Evolutionary conservation across 192 early-diverging fungal species (phyloP), one percentile per base, ranked within the genome.

Genomic region (Linnemannia schmuckeri): DNA sequence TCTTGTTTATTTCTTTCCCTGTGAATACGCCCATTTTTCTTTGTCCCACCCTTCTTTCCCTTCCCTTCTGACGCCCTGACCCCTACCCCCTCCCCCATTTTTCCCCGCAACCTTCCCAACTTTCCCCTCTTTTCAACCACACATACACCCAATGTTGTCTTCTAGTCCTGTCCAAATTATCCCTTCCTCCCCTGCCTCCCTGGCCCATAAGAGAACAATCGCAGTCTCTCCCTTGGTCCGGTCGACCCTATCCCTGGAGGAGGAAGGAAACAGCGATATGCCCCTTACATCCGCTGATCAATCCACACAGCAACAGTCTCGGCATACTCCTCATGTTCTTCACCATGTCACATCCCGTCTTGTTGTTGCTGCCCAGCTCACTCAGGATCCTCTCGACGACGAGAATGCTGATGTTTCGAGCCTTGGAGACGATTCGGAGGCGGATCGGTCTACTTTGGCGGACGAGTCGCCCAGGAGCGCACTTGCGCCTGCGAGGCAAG

Each of bases 201-300:
- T 22, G 22, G 70, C 22, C 70, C 41, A n/a, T n/a, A 80, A 80
- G 24, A 55, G 71, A 74, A 66, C 72, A 4, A 44, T 80, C 27
- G 78, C 78, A 0, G 52, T 74, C 42, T 80, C 78, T 4, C 71
- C 78, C 6, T 33, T 80, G 3, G 77, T 46, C 37, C 47, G 70
- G 13, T 72, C 77, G 3, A 46, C 70, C 27, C 37, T 7, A n/a
- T 79, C 77, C 35, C 52, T 55, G 17, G 77, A 72, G 24, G 77
- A 79, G 22, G 70, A 79, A 18, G 77, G 77, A 30, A 79, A 79
- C 38, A 72, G 77, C 27, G 77, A 79, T 41, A 79, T 79, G 70
- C 70, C 70, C n/a, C 35, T 49, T 24, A 46, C 68, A 35, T 35
- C 40, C 5, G 76, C 40, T 6, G 76, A 44, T 33, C n/a, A 18